These are phyloP conservation scores for Chrysanthemum makinoi DNA, from an alignment of 129 eudicot species.

Conservation along the genomic window DNA sequence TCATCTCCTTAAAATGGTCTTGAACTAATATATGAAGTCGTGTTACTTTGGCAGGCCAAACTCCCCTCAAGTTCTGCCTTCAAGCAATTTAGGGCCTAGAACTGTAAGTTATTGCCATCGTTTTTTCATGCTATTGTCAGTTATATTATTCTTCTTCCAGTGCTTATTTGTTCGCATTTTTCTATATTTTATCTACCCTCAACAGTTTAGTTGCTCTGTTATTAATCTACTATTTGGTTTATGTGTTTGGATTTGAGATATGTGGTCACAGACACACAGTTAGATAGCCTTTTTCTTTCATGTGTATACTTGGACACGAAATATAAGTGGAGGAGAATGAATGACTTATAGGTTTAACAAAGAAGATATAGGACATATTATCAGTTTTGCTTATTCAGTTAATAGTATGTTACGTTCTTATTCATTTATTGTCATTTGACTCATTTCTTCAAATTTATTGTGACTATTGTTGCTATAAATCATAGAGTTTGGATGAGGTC, in stretches of 20 bases:
- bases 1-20: slow-evolving; percentile 19
- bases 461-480: too few relatives aligned
- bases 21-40: neutral
- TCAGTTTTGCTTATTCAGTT: neutral
- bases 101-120: slow-evolving; percentile 46
- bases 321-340: neutral
- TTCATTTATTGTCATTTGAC: too few relatives aligned
- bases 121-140: slow-evolving; percentile 3
- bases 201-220: neutral
- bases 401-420: neutral
- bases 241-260: neutral
- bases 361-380: neutral
- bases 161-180: neutral
- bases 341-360: neutral
- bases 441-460: too few relatives aligned
- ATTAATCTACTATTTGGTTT: neutral
- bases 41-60: slow-evolving; percentile 36
- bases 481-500: too few relatives aligned
- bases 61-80: slow-evolving; percentile 33
- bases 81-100: slow-evolving; percentile 45
- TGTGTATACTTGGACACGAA: slow-evolving; percentile 4
- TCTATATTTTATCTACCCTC: neutral
- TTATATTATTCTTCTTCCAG: slow-evolving; percentile 2
- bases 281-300: neutral
- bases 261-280: neutral